Evolutionary conservation across 805 yeast genomes (phyloP).

Genomic region (Saturnispora saitoi): DNA sequence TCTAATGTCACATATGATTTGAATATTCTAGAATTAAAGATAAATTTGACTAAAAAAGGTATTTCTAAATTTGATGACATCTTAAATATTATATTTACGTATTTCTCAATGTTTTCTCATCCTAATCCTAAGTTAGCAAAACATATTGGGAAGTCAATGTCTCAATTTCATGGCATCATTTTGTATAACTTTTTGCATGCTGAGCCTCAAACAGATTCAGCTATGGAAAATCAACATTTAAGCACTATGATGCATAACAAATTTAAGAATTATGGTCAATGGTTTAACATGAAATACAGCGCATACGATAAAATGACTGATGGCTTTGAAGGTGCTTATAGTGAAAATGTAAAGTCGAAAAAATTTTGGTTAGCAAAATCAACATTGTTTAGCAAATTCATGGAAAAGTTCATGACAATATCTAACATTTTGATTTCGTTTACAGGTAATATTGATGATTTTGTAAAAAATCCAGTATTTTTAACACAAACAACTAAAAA

Average conservation of each 20-base stretch:
- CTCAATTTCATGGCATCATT: slow-evolving; percentile 41
- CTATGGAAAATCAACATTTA: slow-evolving; percentile 40
- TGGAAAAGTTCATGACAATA: slow-evolving; percentile 22
- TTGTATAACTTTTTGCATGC: slow-evolving; percentile 38
- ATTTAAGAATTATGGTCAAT: slow-evolving; percentile 26
- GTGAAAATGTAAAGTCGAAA: slow-evolving; percentile 27
- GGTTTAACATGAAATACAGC: slow-evolving; percentile 37
- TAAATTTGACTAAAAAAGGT: slow-evolving; percentile 42
- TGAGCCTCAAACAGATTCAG: slow-evolving; percentile 30
- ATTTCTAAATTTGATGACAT: slow-evolving; percentile 29
- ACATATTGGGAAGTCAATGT: slow-evolving; percentile 33
- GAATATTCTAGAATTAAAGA: slow-evolving; percentile 36
- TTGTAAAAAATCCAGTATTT: background rate
- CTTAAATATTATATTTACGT: slow-evolving; percentile 29
- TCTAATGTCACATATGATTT: slow-evolving; percentile 16
- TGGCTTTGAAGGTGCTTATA: slow-evolving; percentile 23
- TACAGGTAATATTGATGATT: slow-evolving; percentile 21
- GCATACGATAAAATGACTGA: slow-evolving; percentile 21
- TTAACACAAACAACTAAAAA: background rate
- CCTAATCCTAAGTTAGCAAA: slow-evolving; percentile 11
- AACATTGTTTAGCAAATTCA: slow-evolving; percentile 23
- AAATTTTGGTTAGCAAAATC: slow-evolving; percentile 39
- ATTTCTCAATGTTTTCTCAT: slow-evolving; percentile 17
- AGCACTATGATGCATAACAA: slow-evolving; percentile 34
- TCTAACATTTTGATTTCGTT: slow-evolving; percentile 30